Evolutionary conservation across 2,329 filamentous ascomycete genomes (phyloP), one percentile per base, ranked within the genome.

Genomic region (Monosporascus cannonballus): DNA sequence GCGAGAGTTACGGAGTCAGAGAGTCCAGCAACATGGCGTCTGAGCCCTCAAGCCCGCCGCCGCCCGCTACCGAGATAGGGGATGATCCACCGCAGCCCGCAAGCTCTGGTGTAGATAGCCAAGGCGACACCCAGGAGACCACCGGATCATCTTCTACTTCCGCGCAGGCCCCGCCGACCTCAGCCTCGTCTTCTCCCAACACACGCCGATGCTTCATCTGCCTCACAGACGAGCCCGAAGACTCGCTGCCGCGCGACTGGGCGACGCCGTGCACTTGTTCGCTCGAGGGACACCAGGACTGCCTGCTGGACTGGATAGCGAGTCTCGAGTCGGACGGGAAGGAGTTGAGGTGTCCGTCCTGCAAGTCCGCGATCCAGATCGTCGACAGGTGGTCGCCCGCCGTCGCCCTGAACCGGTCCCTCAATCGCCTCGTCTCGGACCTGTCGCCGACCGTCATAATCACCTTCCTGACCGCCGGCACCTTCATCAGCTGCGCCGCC

Each of bases 181-280:
- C 27, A 4, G 30, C 30, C 30, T 9, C 30, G 30, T 34, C 58
- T 38, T 50, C 60, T 11, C 51, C 60, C 25, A 55, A 61, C 39
- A 64, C 62, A 25, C 72, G 73, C 48, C 75, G 73, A 63, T 86
- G 83, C 73, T 86, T 84, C 70, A 83, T 86, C 62, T 86, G 83
- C 64, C 75, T 85, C 30, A 76, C 74, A 57, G 82, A 82, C 48
- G 74, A 83, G 57, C 72, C 73, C 25, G 76, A 82, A 39, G 70
- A 67, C 9, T 69, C 73, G 20, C 64, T 76, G 8, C 75, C 78
- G 4, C 22, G 22, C 17, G 69, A 74, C 51, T 99, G 94, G 93
- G 85, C 90, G 45, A 89, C 87, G 51, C 92, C 94, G 2, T 99
- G 94, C 67, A 87, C 87, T 0, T 99, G 94, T 71, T 91, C 89